Base-by-base conservation (phyloP, 176 grass and related monocot genomes). In the Zoysia pacifica region DNA sequence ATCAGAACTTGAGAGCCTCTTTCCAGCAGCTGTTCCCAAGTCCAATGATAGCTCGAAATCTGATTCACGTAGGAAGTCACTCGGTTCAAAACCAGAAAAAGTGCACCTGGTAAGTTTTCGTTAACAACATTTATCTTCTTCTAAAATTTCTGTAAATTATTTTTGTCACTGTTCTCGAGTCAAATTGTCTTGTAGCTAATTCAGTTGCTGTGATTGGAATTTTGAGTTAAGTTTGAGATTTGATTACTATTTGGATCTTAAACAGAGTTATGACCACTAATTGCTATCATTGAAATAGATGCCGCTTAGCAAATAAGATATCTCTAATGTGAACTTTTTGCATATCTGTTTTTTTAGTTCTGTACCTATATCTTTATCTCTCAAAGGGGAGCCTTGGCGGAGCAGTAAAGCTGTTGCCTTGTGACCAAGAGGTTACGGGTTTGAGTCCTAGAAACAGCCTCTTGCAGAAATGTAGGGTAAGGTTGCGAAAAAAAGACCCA, bases 71-170 rank as follows among this genome's bases (percentile, higher is more conserved):
- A 87, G 92, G 78, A 98, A 98, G 78, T 94, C 96, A 67, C 90
- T 98, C 79, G 92, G 96, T 43, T 93, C 90, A 74, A 98, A 95
- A 88, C 86, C 90, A 65, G 92, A 98, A 62, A 98, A 95, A 88
- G 96, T 98, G 81, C 92, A 98, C 78, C 86, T 98, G 51, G 95
- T 97, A 93, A 92, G 82, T 83, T 62, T 54, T 43, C 36, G 73
- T 37, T 39, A 66, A 51, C 12, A 43, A 40, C 66, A 74, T 58
- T 79, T 74, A 18, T 55, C 20, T 44, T 28, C 28, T 28, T 58
- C 36, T 19, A 38, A 42, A 68, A 15, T 68, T 83, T 67, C 4
- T n/a, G 76, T 39, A 3, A 76, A 10, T 75, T 3, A 47, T 52
- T 53, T 1, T 58, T 28, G 46, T 37, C 58, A 46, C 40, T 28